These are phyloP conservation scores for Penicillium sclerotiorum DNA, from an alignment of 2,329 filamentous ascomycete species.

Conservation along the genomic window DNA sequence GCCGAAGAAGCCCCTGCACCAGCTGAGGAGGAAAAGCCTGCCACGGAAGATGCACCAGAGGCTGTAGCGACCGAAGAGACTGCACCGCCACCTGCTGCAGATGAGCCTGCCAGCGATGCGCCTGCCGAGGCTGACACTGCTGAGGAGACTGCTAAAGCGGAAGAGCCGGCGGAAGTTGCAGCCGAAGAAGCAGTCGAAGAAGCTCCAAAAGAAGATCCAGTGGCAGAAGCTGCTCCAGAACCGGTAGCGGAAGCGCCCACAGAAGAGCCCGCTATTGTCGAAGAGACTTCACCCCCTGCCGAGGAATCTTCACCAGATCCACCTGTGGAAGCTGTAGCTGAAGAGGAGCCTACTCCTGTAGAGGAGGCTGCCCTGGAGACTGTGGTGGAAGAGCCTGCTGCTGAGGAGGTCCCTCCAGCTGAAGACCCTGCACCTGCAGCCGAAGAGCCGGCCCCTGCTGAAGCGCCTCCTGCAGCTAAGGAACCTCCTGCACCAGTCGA, in stretches of 20 bases:
- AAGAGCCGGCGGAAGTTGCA: no score
- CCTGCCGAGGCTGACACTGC: no score
- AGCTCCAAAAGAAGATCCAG: no score
- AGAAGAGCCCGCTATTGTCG: background rate
- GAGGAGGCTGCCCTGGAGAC: constrained; percentile 8
- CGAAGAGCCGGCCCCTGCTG: constrained; percentile 16
- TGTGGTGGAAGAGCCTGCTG: constrained; percentile 10
- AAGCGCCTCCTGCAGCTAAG: background rate
- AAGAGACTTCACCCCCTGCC: background rate
- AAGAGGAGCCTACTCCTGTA: no score
- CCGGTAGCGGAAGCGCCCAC: background rate
- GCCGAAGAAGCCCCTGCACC: background rate
- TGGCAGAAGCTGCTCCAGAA: background rate
- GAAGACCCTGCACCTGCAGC: background rate
- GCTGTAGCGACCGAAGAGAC: no score
- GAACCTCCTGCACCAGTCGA: background rate
- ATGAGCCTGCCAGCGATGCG: no score
- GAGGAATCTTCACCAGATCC: background rate
- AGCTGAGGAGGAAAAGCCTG: no score
- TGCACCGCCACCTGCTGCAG: background rate
- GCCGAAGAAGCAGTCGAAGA: no score
- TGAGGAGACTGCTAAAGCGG: no score
- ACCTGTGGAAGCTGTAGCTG: no score
- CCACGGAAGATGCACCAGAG: no score
- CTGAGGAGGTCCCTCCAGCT: constrained; percentile 5